Evolutionary conservation across 2,329 filamentous ascomycete genomes (phyloP), one percentile per base, ranked within the genome.

Genomic region (Cladophialophora carrionii): DNA sequence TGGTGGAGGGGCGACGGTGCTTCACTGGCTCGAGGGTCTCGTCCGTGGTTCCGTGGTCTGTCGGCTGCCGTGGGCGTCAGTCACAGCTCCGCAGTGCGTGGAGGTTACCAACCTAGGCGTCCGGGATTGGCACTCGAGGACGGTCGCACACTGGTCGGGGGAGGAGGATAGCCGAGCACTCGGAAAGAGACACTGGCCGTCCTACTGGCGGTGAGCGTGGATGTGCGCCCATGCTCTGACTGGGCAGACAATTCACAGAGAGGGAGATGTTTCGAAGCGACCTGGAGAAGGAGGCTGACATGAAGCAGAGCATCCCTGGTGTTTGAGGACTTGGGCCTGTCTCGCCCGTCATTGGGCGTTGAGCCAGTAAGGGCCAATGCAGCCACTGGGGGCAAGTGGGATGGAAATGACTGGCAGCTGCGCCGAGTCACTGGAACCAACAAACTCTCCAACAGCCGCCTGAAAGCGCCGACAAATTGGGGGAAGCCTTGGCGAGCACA

Each of bases 1-100:
- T 20, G 22, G 46, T 58, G 46, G 57, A 34, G 41, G 62, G 61
- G 62, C 37, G 62, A 64, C 56, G 37, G 55, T 32, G 62, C 46
- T 52, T 57, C 32, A 43, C n/a, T 34, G 41, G 56, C 41, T 51
- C 48, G 24, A 51, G 37, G 37, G 48, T 26, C 48, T 51, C 48
- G 48, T 51, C 48, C 22, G 24, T 26, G 48, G 48, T 26, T 51
- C 48, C 22, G 24, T 26, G 48, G 48, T 26, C 48, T 22, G 48
- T 51, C 14, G 48, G 48, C 48, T 24, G 46, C 37, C 7, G 46
- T 49, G 46, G 46, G 46, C 46, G 48, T 51, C 48, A 51, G 48
- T 51, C 48, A 51, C 48, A 17, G 7, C 48, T 51, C 48, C 48
- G 48, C 48, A 51, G 48, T 22, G 48, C 48, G 48, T 51, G 48